These are phyloP conservation scores for Parafenestella ontariensis DNA, from an alignment of 2,329 filamentous ascomycete species.

Conservation along the genomic window DNA sequence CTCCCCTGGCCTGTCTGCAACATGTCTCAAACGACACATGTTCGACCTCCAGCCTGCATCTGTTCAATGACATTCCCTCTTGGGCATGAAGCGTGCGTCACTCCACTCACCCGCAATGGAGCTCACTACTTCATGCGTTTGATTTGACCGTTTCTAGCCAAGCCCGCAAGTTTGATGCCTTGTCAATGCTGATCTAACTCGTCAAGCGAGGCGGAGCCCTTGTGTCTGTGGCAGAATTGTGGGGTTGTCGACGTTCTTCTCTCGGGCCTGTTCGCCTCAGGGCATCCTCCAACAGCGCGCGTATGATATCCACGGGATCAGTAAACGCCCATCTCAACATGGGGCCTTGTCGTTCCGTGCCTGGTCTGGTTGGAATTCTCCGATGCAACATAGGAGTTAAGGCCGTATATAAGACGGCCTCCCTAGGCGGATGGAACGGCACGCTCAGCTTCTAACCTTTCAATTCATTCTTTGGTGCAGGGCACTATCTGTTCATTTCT, in stretches of 20 bases:
- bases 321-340: constrained; percentile 24
- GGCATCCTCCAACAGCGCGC: constrained; percentile 43
- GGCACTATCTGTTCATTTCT: constrained; percentile 37
- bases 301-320: constrained; percentile 43
- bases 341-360: constrained; percentile 19
- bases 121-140: constrained; percentile 36
- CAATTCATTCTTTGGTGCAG: constrained; percentile 40
- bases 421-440: constrained; percentile 14
- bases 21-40: constrained; percentile 43
- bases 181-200: constrained; percentile 19
- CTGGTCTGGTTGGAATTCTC: constrained; percentile 17
- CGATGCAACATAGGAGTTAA: constrained; percentile 3
- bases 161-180: constrained; percentile 23
- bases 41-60: constrained; percentile 36
- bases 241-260: constrained; percentile 23
- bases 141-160: constrained; percentile 41
- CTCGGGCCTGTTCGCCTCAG: constrained; percentile 28
- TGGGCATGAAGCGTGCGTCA: constrained; percentile 27
- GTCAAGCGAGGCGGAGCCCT: constrained; percentile 23
- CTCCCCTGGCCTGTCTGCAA: constrained; percentile 39
- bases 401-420: constrained; percentile 31
- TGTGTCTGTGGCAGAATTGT: constrained; percentile 39
- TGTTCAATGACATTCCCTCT: constrained; percentile 23
- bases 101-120: constrained; percentile 15
- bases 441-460: constrained; percentile 24